Conservation (phyloP, 495 filamentous ascomycete genomes). For the Xylaria cubensis region DNA sequence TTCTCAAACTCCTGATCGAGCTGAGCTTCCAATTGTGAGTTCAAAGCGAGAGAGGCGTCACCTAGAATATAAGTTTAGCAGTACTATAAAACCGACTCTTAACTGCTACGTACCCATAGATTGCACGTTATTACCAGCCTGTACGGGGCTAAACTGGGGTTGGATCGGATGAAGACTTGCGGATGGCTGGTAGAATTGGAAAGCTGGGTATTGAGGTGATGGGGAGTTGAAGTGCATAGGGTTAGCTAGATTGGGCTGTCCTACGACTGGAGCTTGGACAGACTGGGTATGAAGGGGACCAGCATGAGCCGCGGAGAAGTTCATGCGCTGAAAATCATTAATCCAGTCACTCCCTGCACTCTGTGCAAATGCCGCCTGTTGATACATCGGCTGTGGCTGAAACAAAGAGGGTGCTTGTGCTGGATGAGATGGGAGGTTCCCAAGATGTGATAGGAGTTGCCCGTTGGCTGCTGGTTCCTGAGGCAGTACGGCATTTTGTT, state of each 20-base stretch:
- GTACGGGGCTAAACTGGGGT: background rate
- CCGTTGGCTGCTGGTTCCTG: background rate
- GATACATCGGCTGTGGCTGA: background rate
- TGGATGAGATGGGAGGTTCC: conserved; percentile 1
- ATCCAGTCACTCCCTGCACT: conserved; percentile 34
- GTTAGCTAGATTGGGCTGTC: background rate
- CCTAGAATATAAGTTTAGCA: background rate
- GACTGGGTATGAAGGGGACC: background rate
- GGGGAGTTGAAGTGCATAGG: background rate
- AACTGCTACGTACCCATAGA: conserved; percentile 12
- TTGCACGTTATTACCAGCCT: background rate
- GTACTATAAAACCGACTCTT: background rate
- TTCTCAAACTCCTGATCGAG: conserved; percentile 20
- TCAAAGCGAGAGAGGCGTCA: background rate
- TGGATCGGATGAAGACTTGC: background rate
- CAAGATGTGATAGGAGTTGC: background rate
- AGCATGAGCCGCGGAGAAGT: conserved; percentile 20
- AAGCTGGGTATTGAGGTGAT: background rate
- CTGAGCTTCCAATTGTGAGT: conserved; percentile 4
- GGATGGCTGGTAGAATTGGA: background rate
- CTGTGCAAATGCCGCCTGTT: background rate
- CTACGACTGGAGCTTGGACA: background rate
- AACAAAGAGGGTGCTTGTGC: background rate
- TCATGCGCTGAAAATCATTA: conserved; percentile 43
- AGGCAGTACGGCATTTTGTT: conserved; percentile 9